Conservation (phyloP, 805 yeast species). For the Ogataea degrootiae region DNA sequence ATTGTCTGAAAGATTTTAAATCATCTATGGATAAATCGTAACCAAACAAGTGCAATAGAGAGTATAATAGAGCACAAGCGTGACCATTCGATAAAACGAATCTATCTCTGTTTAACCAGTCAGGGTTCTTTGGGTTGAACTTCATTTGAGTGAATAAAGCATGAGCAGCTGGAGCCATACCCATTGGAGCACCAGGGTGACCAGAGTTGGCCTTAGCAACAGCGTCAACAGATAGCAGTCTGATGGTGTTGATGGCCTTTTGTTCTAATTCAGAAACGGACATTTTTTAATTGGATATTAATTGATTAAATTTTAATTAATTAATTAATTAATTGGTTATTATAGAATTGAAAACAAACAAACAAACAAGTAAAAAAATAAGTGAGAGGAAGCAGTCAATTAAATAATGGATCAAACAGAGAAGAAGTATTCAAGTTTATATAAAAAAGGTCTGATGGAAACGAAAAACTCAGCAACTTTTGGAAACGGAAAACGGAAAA, state of each 20-base stretch:
- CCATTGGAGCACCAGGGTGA: conserved; percentile 99
- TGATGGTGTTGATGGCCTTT: conserved; percentile 80
- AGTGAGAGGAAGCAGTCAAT: no score
- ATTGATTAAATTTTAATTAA: no score
- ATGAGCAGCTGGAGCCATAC: conserved; percentile 95
- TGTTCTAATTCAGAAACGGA: conserved; percentile 52
- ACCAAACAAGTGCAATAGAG: conserved; percentile 81
- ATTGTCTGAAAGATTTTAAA: conserved; percentile 84
- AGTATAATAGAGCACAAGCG: conserved; percentile 86
- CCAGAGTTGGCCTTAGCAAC: conserved; percentile 90
- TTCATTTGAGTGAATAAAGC: conserved; percentile 74
- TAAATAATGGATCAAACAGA: no score
- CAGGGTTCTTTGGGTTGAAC: conserved; percentile 86
- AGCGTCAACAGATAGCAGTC: conserved; percentile 83
- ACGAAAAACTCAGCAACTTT: no score
- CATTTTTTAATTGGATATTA: no score
- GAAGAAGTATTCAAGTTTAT: no score
- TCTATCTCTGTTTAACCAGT: conserved; percentile 93
- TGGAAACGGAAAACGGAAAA: no score
- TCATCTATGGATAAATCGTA: conserved; percentile 78
- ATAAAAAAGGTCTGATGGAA: no score
- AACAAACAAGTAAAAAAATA: no score
- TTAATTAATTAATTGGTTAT: no score
- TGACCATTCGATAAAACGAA: conserved; percentile 95
- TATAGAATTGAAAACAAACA: no score